Evolutionary conservation across 768 basidiomycete species (phyloP), one percentile per base, ranked within the genome.

Genomic region (Mycena crocata): DNA sequence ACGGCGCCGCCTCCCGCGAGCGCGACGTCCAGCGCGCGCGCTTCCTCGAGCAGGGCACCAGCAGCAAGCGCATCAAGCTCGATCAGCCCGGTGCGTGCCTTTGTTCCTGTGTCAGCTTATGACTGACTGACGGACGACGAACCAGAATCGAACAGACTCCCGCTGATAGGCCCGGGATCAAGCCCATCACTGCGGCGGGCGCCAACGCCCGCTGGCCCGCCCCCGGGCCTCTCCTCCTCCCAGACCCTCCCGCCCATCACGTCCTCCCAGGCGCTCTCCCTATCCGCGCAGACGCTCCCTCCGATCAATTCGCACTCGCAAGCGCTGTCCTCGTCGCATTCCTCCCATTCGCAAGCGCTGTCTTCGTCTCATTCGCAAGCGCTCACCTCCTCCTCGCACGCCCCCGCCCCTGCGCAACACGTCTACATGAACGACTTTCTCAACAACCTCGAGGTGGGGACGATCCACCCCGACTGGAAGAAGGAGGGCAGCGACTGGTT

Each of bases 401-500:
- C 52, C n/a, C 57, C 61, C 31, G 39, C 55, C 67, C 54, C 39
- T 57, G 55, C 46, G 40, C 68, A 64, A 31, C 63, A 56, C 17
- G 23, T 60, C 30, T 62, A 64, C 35, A 52, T 69, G 59, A 69
- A 66, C 60, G 68, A 69, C 49, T 79, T 79, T 58, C 74, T 74
- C 31, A 77, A 77, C 51, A 76, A 80, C 39, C 66, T 84, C 49
- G 84, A 84, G 57, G 76, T 78, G 31, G 67, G 77, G 54, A 71
- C 67, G 26, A 75, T 87, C 12, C 83, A 87, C 4, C 78, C 88
- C 0, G 89, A 90, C 40, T 77, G 84, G 64, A 89, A 88, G 79
- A 90, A 87, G 73, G 90, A 96, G 75, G 94, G 93, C 0, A 79
- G 82, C 49, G 95, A 96, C 74, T 97, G 95, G 95, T 93, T 94